These are phyloP conservation scores for Solanum bukasovii DNA, from an alignment of 257 asterid species.

Conservation along the genomic window DNA sequence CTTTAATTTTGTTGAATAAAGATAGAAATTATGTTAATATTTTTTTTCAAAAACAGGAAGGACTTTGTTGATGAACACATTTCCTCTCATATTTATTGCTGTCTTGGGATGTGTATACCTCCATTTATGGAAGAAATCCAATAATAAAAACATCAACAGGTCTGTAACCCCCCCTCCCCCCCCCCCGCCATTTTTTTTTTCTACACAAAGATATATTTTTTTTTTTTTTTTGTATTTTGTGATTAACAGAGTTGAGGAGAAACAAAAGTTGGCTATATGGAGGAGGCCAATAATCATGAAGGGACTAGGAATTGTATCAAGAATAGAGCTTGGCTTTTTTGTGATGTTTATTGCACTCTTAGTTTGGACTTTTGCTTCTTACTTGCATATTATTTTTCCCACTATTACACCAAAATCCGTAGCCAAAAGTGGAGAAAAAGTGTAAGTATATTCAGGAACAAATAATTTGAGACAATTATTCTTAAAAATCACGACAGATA, in stretches of 20 bases:
- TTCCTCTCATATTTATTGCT: conserved; percentile 61
- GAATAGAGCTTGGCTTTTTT: conserved; percentile 50
- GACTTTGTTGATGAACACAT: conserved; percentile 29
- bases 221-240: background rate
- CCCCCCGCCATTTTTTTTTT: no score
- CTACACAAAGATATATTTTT: no score
- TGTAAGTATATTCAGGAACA: conserved; percentile 23
- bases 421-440: conserved; percentile 30
- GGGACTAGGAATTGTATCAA: conserved; percentile 72
- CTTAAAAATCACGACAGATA: background rate
- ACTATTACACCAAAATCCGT: conserved; percentile 40
- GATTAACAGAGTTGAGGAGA: conserved; percentile 18
- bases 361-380: conserved; percentile 43
- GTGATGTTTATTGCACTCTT: conserved; percentile 73
- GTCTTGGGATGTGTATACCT: conserved; percentile 62
- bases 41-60: conserved; percentile 35
- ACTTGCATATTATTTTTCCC: conserved; percentile 25
- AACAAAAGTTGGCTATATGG: conserved; percentile 29
- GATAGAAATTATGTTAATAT: background rate
- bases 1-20: background rate
- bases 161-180: background rate
- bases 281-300: conserved; percentile 61
- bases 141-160: conserved; percentile 18
- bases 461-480: background rate
- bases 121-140: conserved; percentile 40